These are phyloP conservation scores for Ophiostoma ulmi DNA, from an alignment of 2,329 filamentous ascomycete species.

Conservation along the genomic window DNA sequence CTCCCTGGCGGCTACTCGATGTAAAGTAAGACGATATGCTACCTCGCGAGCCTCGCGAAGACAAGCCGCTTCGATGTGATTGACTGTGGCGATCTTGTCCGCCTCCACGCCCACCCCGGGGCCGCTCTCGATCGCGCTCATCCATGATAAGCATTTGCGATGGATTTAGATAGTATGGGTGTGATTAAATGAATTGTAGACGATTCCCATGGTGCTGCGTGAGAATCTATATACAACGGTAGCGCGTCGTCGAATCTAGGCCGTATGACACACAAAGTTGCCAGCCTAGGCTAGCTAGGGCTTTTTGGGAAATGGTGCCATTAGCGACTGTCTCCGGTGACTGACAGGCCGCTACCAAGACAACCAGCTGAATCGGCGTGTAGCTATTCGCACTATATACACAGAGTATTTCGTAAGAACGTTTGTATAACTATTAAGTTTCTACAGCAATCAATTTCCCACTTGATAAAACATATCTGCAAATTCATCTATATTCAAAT, in stretches of 20 bases:
- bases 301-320: not conserved
- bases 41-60: not conserved
- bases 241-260: not conserved
- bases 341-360: not conserved
- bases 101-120: not conserved
- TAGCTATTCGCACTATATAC: not conserved
- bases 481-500: not conserved
- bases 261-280: not conserved
- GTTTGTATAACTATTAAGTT: not conserved
- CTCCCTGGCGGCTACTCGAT: not conserved
- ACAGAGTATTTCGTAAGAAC: not conserved
- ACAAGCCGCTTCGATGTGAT: not conserved
- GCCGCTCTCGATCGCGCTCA: not conserved
- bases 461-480: not conserved
- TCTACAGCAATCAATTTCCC: not conserved
- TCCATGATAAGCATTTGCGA: not conserved
- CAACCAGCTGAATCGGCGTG: not conserved
- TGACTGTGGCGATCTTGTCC: not conserved
- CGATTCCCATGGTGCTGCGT: not conserved
- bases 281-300: not conserved
- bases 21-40: constrained; percentile 10
- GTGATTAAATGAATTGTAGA: not conserved
- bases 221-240: not conserved
- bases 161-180: not conserved
- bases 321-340: not conserved